phyloP scores from a whole-genome alignment of 305 asterid species.

The Fraxinus platypoda region DNA sequence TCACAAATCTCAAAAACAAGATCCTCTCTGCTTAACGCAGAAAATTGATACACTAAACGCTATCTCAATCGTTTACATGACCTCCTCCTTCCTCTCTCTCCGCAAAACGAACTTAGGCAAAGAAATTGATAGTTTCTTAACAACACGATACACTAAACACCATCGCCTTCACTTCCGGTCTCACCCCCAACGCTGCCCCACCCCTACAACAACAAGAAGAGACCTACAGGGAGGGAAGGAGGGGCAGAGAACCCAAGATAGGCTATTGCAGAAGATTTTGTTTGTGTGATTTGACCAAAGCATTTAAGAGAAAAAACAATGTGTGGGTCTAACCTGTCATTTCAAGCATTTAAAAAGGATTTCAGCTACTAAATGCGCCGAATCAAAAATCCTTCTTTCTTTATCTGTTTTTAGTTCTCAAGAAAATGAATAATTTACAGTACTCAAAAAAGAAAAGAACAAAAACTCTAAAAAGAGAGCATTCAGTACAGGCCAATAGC shows the following conservation, averaged over 20 bases:
- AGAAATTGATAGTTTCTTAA: too few species aligned
- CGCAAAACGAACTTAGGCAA: neutral
- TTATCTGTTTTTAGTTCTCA: neutral
- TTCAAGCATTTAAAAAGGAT: slow-evolving; percentile 5
- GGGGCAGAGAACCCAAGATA: slow-evolving; percentile 9
- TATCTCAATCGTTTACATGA: neutral
- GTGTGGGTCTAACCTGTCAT: slow-evolving; percentile 19
- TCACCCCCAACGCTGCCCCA: neutral
- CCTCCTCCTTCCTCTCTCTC: neutral
- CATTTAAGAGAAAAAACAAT: slow-evolving; percentile 12
- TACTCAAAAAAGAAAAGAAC: slow-evolving; percentile 19
- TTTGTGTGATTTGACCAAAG: slow-evolving; percentile 39
- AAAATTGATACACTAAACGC: too few species aligned
- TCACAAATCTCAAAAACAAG: too few species aligned
- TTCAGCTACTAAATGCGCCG: neutral
- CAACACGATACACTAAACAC: neutral
- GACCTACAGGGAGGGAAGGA: slow-evolving; percentile 7
- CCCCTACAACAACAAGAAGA: neutral
- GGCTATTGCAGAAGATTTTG: slow-evolving; percentile 29
- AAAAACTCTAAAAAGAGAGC: neutral
- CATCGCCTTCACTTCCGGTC: neutral
- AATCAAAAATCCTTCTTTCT: neutral
- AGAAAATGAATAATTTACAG: neutral
- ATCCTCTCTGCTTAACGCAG: too few species aligned
- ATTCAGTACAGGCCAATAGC: slow-evolving; percentile 20